These are phyloP conservation scores for Colletotrichum viniferum DNA, from an alignment of 2,329 filamentous ascomycete genomes.

Conservation along the genomic window DNA sequence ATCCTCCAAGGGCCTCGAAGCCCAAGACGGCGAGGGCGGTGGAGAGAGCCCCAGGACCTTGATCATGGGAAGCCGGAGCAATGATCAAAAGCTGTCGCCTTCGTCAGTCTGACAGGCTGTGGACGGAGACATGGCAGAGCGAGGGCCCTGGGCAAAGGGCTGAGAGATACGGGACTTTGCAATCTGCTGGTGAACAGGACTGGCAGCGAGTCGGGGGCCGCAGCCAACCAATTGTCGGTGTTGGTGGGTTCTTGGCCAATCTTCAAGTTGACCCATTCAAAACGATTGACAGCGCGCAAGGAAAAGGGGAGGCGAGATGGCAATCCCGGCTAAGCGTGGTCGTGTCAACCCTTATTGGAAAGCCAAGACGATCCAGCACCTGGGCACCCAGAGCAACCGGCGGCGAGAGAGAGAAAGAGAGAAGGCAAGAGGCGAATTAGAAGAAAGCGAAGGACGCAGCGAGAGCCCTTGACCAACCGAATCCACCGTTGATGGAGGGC, in stretches of 20 bases:
- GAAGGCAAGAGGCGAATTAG: background rate
- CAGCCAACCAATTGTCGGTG: background rate
- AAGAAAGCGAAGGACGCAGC: background rate
- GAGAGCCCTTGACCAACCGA: conserved; percentile 14
- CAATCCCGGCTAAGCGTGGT: conserved; percentile 13
- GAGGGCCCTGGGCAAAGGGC: background rate
- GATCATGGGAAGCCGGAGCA: background rate
- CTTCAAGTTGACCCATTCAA: background rate
- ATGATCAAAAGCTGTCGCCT: background rate
- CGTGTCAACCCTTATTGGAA: background rate
- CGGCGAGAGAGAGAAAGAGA: background rate
- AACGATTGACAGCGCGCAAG: background rate
- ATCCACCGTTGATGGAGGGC: conserved; percentile 4
- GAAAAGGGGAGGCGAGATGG: conserved; percentile 18
- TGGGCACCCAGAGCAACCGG: background rate
- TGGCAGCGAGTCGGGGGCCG: background rate
- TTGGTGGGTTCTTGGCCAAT: background rate
- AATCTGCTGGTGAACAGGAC: background rate
- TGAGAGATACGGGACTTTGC: background rate
- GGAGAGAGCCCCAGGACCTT: background rate
- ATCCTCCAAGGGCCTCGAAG: background rate
- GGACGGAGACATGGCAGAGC: background rate
- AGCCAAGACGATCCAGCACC: conserved; percentile 7
- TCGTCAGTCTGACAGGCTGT: background rate
- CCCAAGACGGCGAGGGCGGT: background rate